A percentile compares a stretch with the other conserved stretches of the same genome.
Conservation (phyloP, 495 filamentous ascomycete genomes). For the Neurospora sp. region DNA sequence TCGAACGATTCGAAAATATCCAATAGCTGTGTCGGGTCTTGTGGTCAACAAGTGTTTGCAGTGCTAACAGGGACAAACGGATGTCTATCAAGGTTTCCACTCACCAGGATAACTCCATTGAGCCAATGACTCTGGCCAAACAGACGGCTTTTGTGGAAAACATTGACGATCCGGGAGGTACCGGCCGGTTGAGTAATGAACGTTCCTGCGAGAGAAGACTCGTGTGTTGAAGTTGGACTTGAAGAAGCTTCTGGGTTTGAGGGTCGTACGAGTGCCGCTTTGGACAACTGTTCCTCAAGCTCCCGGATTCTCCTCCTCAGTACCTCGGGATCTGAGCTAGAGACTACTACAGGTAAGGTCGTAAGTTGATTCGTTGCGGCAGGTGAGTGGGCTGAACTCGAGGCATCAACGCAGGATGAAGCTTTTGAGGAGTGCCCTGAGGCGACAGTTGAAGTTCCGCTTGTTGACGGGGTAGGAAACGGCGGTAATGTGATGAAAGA, state of each 20-base stretch:
- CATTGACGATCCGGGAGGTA: constrained; percentile 17
- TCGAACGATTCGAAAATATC: constrained; percentile 17
- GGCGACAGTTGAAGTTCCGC: neutral
- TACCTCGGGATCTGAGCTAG: constrained; percentile 25
- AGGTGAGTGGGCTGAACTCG: constrained; percentile 20
- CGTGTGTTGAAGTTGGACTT: constrained; percentile 1
- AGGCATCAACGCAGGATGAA: constrained; percentile 3
- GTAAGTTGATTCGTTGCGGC: constrained; percentile 9
- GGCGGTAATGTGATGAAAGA: neutral
- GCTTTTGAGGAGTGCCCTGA: neutral
- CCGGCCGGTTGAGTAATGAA: constrained; percentile 10
- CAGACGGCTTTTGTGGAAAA: constrained; percentile 43
- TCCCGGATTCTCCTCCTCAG: constrained; percentile 29
- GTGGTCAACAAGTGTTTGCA: neutral
- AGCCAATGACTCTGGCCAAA: constrained; percentile 52
- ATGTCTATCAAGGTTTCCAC: neutral
- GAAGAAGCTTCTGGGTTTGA: neutral
- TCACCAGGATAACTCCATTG: constrained; percentile 30
- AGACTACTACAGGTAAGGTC: neutral
- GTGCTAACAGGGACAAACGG: neutral
- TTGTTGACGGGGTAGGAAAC: neutral
- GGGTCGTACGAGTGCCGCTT: constrained; percentile 9
- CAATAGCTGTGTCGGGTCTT: constrained; percentile 6
- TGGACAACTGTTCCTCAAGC: constrained; percentile 37
- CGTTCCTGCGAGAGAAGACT: constrained; percentile 5